phyloP scores from a whole-genome alignment of 2,329 filamentous ascomycete species.

The Penicillium palitans region DNA sequence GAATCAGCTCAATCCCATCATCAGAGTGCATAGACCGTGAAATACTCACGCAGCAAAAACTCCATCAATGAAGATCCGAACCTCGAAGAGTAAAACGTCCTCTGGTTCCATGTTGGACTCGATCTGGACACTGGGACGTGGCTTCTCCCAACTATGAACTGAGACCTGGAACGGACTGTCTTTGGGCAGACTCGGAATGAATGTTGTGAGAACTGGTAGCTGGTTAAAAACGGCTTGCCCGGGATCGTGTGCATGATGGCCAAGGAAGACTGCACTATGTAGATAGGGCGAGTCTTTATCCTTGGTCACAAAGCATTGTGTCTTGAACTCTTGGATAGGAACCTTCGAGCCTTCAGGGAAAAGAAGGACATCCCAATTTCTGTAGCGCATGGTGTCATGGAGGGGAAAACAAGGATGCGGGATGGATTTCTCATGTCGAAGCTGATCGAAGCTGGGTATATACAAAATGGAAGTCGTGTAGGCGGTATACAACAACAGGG shows the following conservation, averaged over 20 bases:
- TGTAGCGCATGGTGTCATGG: constrained; percentile 68
- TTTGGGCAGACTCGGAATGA: constrained; percentile 63
- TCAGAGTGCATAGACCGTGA: neutral
- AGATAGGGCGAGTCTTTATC: constrained; percentile 57
- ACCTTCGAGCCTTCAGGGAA: constrained; percentile 69
- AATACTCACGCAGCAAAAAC: constrained; percentile 58
- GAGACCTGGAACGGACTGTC: constrained; percentile 68
- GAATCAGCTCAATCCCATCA: neutral
- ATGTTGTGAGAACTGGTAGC: constrained; percentile 69
- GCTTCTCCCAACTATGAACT: constrained; percentile 70
- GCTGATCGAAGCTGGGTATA: neutral
- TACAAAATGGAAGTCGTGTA: neutral
- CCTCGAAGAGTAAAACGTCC: constrained; percentile 62
- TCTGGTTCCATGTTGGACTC: constrained; percentile 57
- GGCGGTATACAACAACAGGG: neutral
- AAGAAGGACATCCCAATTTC: constrained; percentile 82
- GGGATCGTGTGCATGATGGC: constrained; percentile 26
- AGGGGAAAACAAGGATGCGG: neutral
- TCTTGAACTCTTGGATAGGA: constrained; percentile 80
- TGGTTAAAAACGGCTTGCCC: constrained; percentile 34
- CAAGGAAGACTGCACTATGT: constrained; percentile 46
- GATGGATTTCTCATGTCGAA: neutral
- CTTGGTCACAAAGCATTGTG: constrained; percentile 67
- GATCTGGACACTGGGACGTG: constrained; percentile 59
- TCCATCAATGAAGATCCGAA: constrained; percentile 69